Percentiles rank a stretch among this genome's conserved stretches.
Evolutionary conservation across 371 early-diverging fungal genomes (phyloP).

Genomic region (Neoconidiobolus thromboides): DNA sequence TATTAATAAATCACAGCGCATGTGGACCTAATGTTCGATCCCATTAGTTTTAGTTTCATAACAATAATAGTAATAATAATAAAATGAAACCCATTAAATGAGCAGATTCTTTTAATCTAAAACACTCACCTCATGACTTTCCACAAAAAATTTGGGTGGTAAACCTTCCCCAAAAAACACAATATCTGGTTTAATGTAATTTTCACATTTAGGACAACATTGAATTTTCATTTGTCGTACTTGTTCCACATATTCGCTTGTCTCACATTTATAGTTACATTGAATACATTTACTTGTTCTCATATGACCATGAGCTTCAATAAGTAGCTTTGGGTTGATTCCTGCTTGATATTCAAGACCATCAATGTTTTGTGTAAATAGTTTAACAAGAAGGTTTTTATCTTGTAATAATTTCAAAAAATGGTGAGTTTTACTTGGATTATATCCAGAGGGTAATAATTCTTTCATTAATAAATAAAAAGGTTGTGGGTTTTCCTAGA

Average conservation of each 20-base stretch:
- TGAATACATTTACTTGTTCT: constrained; percentile 55
- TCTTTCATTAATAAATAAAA: constrained; percentile 84
- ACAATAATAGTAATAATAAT: no score
- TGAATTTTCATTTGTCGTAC: constrained; percentile 29
- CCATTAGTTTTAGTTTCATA: no score
- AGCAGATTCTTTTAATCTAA: neutral
- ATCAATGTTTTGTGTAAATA: constrained; percentile 93
- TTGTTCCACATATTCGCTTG: constrained; percentile 11
- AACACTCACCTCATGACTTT: constrained; percentile 18
- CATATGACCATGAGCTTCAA: constrained; percentile 93
- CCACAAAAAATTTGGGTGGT: constrained; percentile 50
- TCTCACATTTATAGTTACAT: constrained; percentile 21
- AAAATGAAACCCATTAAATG: neutral
- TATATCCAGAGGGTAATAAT: constrained; percentile 52
- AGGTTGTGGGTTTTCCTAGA: constrained; percentile 54
- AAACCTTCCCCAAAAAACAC: constrained; percentile 86
- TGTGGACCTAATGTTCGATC: constrained; percentile 29
- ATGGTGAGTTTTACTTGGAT: constrained; percentile 73
- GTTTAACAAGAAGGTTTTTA: constrained; percentile 48
- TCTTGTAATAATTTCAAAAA: constrained; percentile 60
- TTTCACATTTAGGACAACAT: constrained; percentile 37
- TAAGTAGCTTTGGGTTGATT: constrained; percentile 39
- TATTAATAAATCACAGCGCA: constrained; percentile 60
- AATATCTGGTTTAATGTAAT: constrained; percentile 80
- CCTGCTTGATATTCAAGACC: constrained; percentile 80